Evolutionary conservation across 306 rosid species (phyloP).

Genomic region (Prosopis cineraria): DNA sequence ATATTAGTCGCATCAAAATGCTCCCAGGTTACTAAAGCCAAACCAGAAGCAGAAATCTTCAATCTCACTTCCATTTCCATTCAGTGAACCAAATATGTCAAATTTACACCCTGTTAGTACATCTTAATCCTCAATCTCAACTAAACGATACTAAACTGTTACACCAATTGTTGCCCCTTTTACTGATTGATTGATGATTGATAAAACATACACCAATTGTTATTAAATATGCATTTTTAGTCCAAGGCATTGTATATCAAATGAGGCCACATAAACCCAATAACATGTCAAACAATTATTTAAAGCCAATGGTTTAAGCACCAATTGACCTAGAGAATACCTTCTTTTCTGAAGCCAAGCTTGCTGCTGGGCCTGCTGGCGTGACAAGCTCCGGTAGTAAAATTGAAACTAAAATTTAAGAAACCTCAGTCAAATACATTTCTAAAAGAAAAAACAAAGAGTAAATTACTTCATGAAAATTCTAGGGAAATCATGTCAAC

Average conservation of each 20-base stretch:
- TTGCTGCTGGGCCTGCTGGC: slow-evolving; percentile 97
- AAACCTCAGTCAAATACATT: slow-evolving; percentile 28
- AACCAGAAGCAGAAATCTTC: not conserved
- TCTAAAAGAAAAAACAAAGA: slow-evolving; percentile 5
- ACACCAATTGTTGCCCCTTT: not conserved
- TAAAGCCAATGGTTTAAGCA: slow-evolving; percentile 1
- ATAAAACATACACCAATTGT: not conserved
- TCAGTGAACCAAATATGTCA: not conserved
- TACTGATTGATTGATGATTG: not conserved
- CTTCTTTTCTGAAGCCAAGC: slow-evolving; percentile 99
- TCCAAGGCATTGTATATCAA: not conserved
- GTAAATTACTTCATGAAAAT: slow-evolving; percentile 18
- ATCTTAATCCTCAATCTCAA: not conserved
- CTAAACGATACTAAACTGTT: not conserved
- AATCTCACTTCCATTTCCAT: not conserved
- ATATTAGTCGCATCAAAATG: not conserved
- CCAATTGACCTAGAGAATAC: slow-evolving; percentile 39
- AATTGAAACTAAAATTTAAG: slow-evolving; percentile 73
- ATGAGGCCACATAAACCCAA: not conserved
- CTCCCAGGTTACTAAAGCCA: not conserved
- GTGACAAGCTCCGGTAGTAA: slow-evolving; percentile 76
- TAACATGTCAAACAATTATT: not conserved
- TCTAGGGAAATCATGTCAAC: slow-evolving; percentile 38
- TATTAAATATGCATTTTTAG: not conserved
- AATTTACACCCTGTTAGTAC: not conserved